Evolutionary conservation across 2,329 filamentous ascomycete genomes (phyloP), one percentile per base, ranked within the genome.

Genomic region (Aspergillus eucalypticola): DNA sequence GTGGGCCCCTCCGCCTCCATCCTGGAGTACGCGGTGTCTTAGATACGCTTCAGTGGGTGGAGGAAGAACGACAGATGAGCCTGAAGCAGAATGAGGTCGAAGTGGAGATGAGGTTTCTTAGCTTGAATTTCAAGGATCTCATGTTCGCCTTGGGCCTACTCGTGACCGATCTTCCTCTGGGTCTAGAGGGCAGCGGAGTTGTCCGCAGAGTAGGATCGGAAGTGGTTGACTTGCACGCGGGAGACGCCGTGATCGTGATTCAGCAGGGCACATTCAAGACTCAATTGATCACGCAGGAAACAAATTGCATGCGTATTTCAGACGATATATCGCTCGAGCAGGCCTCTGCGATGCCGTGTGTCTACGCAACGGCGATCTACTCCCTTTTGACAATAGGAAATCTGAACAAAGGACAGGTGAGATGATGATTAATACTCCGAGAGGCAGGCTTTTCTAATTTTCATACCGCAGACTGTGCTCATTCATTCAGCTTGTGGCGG

Each of bases 401-500:
- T 8, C n/a, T 72, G 3, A 55, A 59, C 10, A 58, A 62, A n/a
- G 67, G 66, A 10, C 65, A 73, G 65, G 64, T 58, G 21, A 17
- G 27, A 29, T 23, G 8, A 3, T 35, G 1, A 5, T 23, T 0
- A 10, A 7, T 23, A 1, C 2, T 15, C 5, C 19, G 19, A 21
- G 19, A 21, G 19, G 19, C 19, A 21, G 19, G 19, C 19, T 21
- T 3, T 21, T 21, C 19, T 21, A 21, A 21, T 21, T 3, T 21
- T 21, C 3, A 21, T 21, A 21, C 19, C 19, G 19, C 64, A 75
- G 65, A 65, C 66, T n/a, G 62, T 77, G n/a, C 57, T 77, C 0
- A 71, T 77, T 13, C 74, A 77, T 46, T 67, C 67, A 8, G 73
- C 71, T 13, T 66, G 61, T 50, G 71, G 73, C 15, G 73, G 68